Evolutionary conservation across 176 grass and related monocot species (phyloP), one percentile per base, ranked within the genome.

Genomic region (Saccharum officinarum): DNA sequence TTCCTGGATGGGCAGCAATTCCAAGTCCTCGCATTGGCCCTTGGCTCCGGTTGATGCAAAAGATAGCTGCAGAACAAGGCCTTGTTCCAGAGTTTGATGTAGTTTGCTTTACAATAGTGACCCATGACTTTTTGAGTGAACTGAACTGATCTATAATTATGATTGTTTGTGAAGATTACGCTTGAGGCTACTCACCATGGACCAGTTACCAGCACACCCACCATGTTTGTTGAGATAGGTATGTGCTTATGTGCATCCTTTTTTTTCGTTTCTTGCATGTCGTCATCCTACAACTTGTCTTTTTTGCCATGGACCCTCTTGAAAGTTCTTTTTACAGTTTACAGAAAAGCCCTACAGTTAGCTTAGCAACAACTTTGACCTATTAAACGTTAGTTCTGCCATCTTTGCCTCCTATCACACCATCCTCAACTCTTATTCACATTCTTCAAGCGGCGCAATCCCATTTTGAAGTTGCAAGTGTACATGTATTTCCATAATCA

Each of bases 51-150:
- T 80, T 95, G 63, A 34, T 98, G 83, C 92, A 86, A 84, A 91
- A 85, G 45, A 71, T 95, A 44, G 96, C 96, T 47, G 64, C 50
- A 57, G 82, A 90, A 46, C 88, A 90, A 77, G 91, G 91, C 69
- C 96, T 98, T 33, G 65, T 94, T 73, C 96, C 96, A n/a, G 96
- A 98, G 74, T 98, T 94, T 81, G 96, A 95, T 93, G 95, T 95
- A 80, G 10, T 37, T 70, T 92, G 7, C 50, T 79, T 11, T 69
- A 3, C 36, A 33, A 50, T 16, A 46, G 23, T 73, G 41, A 11
- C 37, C 5, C 14, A 38, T 39, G 17, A 55, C 36, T 31, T 69
- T 42, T 63, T 76, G 15, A 46, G 20, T 76, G 40, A 62, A 66
- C 47, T 82, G 73, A 74, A 80, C 61, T 50, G 74, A 74, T 84